phyloP scores from a whole-genome alignment of 768 basidiomycete genomes.

The Leccinellum luteum region DNA sequence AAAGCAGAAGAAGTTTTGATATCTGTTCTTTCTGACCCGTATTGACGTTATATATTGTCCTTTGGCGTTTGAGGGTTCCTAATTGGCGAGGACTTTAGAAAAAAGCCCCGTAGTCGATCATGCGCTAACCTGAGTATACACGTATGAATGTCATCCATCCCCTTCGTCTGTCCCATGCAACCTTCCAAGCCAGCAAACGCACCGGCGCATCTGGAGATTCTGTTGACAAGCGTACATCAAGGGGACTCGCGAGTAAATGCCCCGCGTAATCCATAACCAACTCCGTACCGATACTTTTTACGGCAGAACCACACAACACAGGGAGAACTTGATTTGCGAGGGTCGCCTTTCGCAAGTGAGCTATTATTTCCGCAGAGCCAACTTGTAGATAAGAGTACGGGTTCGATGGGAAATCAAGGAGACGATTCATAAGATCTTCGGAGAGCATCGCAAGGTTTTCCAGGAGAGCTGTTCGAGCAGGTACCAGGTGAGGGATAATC shows the following conservation, averaged over 20 bases:
- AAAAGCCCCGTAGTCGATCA: neutral
- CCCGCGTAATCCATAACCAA: conserved; percentile 80
- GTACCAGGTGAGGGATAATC: conserved; percentile 58
- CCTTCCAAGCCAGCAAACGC: conserved; percentile 82
- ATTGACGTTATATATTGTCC: conserved; percentile 58
- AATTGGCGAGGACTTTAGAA: conserved; percentile 2
- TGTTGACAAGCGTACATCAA: conserved; percentile 54
- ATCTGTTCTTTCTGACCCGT: conserved; percentile 69
- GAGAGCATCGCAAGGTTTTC: conserved; percentile 81
- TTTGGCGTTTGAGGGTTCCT: conserved; percentile 68
- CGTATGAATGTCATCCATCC: conserved; percentile 95
- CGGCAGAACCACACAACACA: conserved; percentile 80
- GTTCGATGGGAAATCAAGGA: conserved; percentile 55
- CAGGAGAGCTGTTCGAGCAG: conserved; percentile 66
- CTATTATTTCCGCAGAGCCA: conserved; percentile 48
- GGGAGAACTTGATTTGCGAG: conserved; percentile 67
- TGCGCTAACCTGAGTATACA: conserved; percentile 73
- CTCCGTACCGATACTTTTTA: conserved; percentile 79
- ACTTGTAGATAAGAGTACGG: conserved; percentile 68
- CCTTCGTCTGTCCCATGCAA: conserved; percentile 74
- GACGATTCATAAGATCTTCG: conserved; percentile 72
- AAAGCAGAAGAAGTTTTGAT: conserved; percentile 73
- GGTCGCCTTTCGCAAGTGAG: conserved; percentile 66
- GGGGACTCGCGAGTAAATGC: conserved; percentile 72
- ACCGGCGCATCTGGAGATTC: conserved; percentile 49